Evolutionary conservation across 2,329 filamentous ascomycete species (phyloP), one percentile per base, ranked within the genome.

Genomic region (Gaeumannomyces sp.): DNA sequence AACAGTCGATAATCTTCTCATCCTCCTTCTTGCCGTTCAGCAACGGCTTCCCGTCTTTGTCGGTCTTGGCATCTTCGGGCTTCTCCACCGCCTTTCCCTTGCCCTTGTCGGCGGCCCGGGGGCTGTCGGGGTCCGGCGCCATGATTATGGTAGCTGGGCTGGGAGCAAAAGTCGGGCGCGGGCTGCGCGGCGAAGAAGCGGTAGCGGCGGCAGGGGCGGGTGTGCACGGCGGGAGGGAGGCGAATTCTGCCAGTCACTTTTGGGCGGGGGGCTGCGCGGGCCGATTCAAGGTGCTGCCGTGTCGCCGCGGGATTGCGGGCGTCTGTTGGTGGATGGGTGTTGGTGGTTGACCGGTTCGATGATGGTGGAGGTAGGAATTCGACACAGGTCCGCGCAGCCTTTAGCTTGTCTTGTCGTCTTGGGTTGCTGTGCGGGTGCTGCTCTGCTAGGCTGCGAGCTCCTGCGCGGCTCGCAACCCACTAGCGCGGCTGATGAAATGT

Each of bases 91-190:
- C 92, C 83, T 98, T 99, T 76, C 88, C 94, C 84, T 99, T 99
- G 80, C 93, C 93, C 85, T 98, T 98, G 80, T 97, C 92, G 77
- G 64, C 66, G 38, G 88, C 85, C 76, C 90, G 91, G 77, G 90
- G 85, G 83, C 89, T 85, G 80, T 96, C 91, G 81, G 89, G 92
- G 80, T 96, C 92, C 84, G 96, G 91, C 81, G 93, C 93, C 95
- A 98, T 97, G 70, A 62, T 60, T 66, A 65, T 58, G 64, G 68
- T 65, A 35, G 64, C 31, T 63, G 59, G 31, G 33, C 27, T 59
- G 57, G 57, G 11, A 28, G 45, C 45, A 25, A 53, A 53, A 53
- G n/a, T 53, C 45, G 45, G 45, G 19, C 5, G 38, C 38, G 38
- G 38, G 38, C 38, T 45, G 45, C 45, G 45, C 45, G 45, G 45